These are phyloP conservation scores for Dionaea muscipula DNA, from an alignment of 179 eudicot genomes.

Conservation along the genomic window DNA sequence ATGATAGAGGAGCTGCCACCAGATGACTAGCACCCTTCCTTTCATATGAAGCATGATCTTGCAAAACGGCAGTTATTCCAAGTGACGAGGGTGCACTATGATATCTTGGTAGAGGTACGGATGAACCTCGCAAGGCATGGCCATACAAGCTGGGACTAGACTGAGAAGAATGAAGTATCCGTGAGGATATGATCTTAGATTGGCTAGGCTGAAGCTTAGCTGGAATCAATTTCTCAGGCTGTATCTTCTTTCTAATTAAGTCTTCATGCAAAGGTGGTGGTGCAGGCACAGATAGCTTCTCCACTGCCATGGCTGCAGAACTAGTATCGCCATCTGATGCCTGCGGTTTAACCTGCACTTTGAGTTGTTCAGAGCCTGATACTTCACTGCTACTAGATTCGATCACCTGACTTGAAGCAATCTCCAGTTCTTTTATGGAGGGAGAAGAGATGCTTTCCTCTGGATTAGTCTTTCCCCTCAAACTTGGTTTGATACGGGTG, in stretches of 20 bases:
- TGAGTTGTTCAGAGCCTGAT: neutral
- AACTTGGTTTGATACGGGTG: neutral
- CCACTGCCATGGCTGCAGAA: conserved; percentile 3
- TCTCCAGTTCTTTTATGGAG: neutral
- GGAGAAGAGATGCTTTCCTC: neutral
- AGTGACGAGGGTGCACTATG: conserved; percentile 46
- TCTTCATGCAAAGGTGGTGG: conserved; percentile 19
- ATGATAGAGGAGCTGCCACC: conserved; percentile 18
- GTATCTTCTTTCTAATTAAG: conserved; percentile 17
- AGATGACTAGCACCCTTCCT: conserved; percentile 15
- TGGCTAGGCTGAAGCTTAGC: conserved; percentile 29
- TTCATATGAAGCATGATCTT: conserved; percentile 32
- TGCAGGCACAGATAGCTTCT: conserved; percentile 13
- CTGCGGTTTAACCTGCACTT: neutral
- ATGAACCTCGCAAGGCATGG: conserved; percentile 42
- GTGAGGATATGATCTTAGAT: conserved; percentile 37
- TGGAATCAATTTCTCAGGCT: conserved; percentile 22
- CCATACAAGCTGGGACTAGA: conserved; percentile 30
- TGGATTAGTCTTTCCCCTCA: neutral
- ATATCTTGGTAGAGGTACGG: conserved; percentile 40
- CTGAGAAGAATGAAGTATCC: conserved; percentile 33
- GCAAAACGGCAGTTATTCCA: conserved; percentile 68
- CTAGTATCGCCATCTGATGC: conserved; percentile 1
- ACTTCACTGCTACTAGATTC: conserved; percentile 11
- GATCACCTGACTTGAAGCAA: conserved; percentile 3